Percentiles rank a stretch among this genome's conserved stretches.
Conservation (phyloP, 306 rosid species). For the Dalbergia cultrata region DNA sequence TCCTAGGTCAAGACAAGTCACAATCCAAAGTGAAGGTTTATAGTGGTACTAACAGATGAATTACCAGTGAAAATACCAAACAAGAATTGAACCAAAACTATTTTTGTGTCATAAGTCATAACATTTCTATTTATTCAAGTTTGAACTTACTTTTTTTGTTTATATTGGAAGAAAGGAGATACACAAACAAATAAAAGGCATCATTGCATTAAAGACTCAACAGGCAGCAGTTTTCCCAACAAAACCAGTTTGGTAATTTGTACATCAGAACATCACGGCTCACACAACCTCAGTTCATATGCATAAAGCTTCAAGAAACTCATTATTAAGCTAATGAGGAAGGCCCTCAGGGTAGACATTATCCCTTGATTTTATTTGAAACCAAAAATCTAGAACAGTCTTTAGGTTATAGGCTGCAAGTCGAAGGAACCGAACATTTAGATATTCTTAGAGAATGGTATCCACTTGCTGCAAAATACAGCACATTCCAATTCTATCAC, state of each 20-base stretch:
- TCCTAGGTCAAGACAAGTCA: conserved; percentile 2
- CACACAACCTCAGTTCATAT: conserved; percentile 19
- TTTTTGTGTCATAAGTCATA: background rate
- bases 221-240: conserved; percentile 16
- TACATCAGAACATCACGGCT: conserved; percentile 11
- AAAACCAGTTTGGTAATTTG: conserved; percentile 16
- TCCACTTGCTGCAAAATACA: background rate
- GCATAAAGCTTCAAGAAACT: conserved; percentile 29
- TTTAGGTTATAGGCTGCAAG: background rate
- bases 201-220: background rate
- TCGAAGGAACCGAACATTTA: background rate
- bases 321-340: background rate
- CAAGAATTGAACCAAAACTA: background rate
- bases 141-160: background rate
- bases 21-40: conserved; percentile 2
- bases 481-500: background rate
- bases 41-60: background rate
- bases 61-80: conserved; percentile 1
- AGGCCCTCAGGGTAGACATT: no score
- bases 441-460: background rate
- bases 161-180: background rate
- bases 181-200: background rate
- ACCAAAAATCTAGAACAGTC: conserved; percentile 22
- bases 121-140: background rate
- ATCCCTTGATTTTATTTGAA: background rate